Base-by-base conservation (phyloP, 1,284 basidiomycete species). In the Mycosarcoma maydis region DNA sequence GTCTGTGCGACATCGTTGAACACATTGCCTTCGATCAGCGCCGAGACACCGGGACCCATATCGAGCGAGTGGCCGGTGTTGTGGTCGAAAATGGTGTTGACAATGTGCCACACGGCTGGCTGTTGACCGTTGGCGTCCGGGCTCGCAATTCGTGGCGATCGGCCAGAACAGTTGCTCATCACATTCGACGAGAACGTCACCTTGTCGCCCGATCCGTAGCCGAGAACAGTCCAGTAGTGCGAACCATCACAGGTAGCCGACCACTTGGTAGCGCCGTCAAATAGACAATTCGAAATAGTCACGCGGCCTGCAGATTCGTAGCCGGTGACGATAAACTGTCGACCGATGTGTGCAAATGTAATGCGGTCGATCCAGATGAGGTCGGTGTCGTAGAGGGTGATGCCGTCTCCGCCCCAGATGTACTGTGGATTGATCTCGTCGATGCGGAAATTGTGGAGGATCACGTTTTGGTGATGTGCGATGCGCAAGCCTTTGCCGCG, bases 371-470 rank as follows among this genome's bases (percentile, higher is more conserved):
- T 70, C 73, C 75, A 77, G 5, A 77, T 39, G 20, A 76, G 47
- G 22, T 60, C 58, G 11, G 64, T 50, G 16, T 64, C 65, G 22
- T 49, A 47, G 6, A 77, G 42, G 8, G 50, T 68, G 32, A 76
- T 54, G 13, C 59, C 78, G 37, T 80, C 78, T 19, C 78, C 78
- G 13, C 77, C 76, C 68, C 62, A 72, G 37, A 72, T 57, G 16
- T 7, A 33, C 14, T 43, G 23, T 0, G 66, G 42, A 34, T 74
- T 74, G 50, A 68, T 57, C 13, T 61, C 22, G 17, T 70, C 72
- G 29, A 82, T 80, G 26, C 69, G 51, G 34, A 82, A 70, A 37
- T 81, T 83, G 62, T 83, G 80, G 45, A 83, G 73, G 53, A 83
- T 83, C 36, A 83, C 75, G 49, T 83, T 83, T 30, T 71, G 51